These are phyloP conservation scores for Colletotrichum limetticola DNA, from an alignment of 2,329 filamentous ascomycete species.

Conservation along the genomic window DNA sequence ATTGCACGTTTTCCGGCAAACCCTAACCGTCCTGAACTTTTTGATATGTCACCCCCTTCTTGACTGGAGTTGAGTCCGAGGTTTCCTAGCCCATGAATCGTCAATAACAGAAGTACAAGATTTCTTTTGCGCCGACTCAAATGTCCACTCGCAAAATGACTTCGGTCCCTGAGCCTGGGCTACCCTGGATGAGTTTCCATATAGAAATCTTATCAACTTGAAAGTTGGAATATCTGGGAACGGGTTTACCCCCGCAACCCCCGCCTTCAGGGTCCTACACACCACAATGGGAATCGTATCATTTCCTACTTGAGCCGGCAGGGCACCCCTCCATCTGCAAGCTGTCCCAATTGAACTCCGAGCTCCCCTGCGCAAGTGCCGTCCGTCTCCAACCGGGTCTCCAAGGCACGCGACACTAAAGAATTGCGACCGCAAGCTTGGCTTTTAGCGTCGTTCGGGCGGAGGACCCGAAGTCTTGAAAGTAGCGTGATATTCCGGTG, in stretches of 20 bases:
- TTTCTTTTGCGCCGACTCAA: conserved; percentile 3
- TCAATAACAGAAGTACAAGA: neutral
- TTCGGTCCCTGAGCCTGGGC: neutral
- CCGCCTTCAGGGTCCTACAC: conserved; percentile 42
- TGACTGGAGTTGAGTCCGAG: neutral
- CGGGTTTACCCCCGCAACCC: conserved; percentile 14
- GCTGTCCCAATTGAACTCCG: conserved; percentile 80
- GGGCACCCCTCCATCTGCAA: conserved; percentile 74
- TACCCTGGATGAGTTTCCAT: conserved; percentile 13
- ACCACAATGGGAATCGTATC: conserved; percentile 88
- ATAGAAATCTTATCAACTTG: neutral
- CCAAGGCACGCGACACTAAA: conserved; percentile 89
- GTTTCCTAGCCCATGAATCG: neutral
- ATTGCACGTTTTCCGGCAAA: conserved; percentile 25
- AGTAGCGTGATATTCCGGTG: conserved; percentile 82
- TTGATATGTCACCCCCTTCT: neutral
- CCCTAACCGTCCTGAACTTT: neutral
- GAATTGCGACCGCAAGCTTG: conserved; percentile 81
- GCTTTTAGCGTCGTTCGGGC: conserved; percentile 79
- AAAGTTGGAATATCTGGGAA: neutral
- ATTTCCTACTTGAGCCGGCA: conserved; percentile 81
- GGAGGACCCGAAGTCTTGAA: conserved; percentile 75
- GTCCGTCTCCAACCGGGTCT: conserved; percentile 72
- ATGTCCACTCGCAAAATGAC: conserved; percentile 5
- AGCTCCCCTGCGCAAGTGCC: conserved; percentile 92